A percentile compares a stretch with the other conserved stretches of the same genome.
Evolutionary conservation across 1,284 basidiomycete species (phyloP).

Genomic region (Marasmius oreades): DNA sequence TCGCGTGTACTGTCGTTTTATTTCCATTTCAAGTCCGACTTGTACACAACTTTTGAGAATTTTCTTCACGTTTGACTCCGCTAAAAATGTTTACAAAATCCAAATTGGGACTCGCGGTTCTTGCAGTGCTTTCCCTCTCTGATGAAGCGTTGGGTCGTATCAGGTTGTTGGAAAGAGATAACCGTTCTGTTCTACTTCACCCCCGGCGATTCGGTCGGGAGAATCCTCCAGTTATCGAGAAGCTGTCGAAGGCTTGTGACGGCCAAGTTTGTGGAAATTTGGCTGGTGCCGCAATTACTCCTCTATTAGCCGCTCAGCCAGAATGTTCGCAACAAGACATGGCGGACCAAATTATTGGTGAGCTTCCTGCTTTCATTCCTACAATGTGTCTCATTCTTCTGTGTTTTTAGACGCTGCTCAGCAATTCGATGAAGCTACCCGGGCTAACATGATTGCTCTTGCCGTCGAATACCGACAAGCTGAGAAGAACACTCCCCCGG

Average conservation of each 20-base stretch:
- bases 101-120: slow-evolving; percentile 32
- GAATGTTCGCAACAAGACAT: slow-evolving; percentile 61
- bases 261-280: slow-evolving; percentile 49
- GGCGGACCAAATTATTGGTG: slow-evolving; percentile 58
- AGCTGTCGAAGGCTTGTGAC: slow-evolving; percentile 44
- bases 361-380: slow-evolving; percentile 14
- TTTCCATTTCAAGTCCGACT: slow-evolving; percentile 10
- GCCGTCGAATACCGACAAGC: slow-evolving; percentile 54
- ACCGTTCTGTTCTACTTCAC: slow-evolving; percentile 39
- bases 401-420: slow-evolving; percentile 42
- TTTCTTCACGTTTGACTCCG: slow-evolving; percentile 18
- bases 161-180: slow-evolving; percentile 46
- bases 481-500: slow-evolving; percentile 64
- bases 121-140: slow-evolving; percentile 37
- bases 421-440: slow-evolving; percentile 50
- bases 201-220: slow-evolving; percentile 55
- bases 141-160: slow-evolving; percentile 36
- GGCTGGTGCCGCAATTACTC: slow-evolving; percentile 46
- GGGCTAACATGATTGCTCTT: slow-evolving; percentile 49
- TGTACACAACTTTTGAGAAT: slow-evolving; percentile 13
- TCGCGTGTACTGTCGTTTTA: slow-evolving; percentile 22
- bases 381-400: neutral
- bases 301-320: slow-evolving; percentile 51
- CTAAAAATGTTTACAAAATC: slow-evolving; percentile 44
- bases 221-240: slow-evolving; percentile 43